Evolutionary conservation across 2,329 filamentous ascomycete genomes (phyloP).

Genomic region (Aspergillus tubingensis): DNA sequence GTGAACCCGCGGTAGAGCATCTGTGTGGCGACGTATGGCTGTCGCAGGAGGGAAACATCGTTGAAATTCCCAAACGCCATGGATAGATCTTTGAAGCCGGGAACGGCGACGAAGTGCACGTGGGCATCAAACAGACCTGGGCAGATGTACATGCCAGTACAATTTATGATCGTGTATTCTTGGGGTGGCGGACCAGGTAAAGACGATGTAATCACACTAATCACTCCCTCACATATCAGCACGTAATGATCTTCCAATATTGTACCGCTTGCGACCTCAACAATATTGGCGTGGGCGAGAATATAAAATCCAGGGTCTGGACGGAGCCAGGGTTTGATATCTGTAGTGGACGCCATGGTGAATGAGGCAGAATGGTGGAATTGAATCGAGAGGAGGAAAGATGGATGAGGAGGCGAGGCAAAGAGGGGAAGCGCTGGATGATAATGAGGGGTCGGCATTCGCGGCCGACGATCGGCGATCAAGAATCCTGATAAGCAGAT

Average conservation of each 20-base stretch:
- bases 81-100: conserved; percentile 24
- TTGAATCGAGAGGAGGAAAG: background rate
- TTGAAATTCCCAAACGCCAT: conserved; percentile 27
- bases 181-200: background rate
- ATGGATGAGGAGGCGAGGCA: background rate
- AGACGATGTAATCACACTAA: too few species aligned
- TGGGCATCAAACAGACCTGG: conserved; percentile 31
- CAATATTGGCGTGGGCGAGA: conserved; percentile 26
- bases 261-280: conserved; percentile 24
- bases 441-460: background rate
- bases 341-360: background rate
- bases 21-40: conserved; percentile 33
- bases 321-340: conserved; percentile 26
- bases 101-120: conserved; percentile 29
- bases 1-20: conserved; percentile 63
- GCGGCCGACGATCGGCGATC: background rate
- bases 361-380: background rate
- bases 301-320: conserved; percentile 19
- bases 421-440: background rate
- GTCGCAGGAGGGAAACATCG: conserved; percentile 24
- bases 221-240: background rate
- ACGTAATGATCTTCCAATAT: conserved; percentile 13
- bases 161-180: conserved; percentile 15
- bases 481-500: background rate
- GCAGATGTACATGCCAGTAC: conserved; percentile 24